Evolutionary conservation across 2,329 filamentous ascomycete species (phyloP).

Genomic region (Coniochaeta ligniaria): DNA sequence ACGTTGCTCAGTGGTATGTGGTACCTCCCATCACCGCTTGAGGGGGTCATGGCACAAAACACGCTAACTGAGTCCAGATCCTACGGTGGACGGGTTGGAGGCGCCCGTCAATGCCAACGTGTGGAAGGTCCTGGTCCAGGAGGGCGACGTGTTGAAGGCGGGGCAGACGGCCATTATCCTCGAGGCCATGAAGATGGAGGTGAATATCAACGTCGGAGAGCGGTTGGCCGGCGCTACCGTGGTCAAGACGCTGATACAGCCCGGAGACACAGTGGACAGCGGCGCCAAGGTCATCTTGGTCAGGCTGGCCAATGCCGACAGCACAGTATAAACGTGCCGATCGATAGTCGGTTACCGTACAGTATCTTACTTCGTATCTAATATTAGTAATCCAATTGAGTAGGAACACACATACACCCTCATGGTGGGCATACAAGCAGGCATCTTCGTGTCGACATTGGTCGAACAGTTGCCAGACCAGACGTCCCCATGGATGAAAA

Average conservation of each 20-base stretch:
- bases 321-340: too few species aligned
- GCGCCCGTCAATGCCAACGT: constrained; percentile 42
- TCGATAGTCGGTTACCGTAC: too few species aligned
- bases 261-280: constrained; percentile 9
- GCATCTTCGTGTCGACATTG: too few species aligned
- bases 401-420: too few species aligned
- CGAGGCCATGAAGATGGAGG: constrained; percentile 53
- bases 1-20: constrained; percentile 33
- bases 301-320: neutral
- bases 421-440: too few species aligned
- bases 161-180: constrained; percentile 37
- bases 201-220: constrained; percentile 24
- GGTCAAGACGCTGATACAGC: constrained; percentile 6
- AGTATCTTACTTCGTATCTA: too few species aligned
- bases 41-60: too few species aligned
- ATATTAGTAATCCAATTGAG: too few species aligned
- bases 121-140: constrained; percentile 41
- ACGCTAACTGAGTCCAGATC: constrained; percentile 3
- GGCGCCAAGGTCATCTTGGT: constrained; percentile 7
- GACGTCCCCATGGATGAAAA: too few species aligned
- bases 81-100: constrained; percentile 22
- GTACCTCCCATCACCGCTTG: neutral
- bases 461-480: too few species aligned
- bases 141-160: constrained; percentile 31
- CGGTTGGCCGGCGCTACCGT: constrained; percentile 4